A percentile compares a stretch with the other conserved stretches of the same genome.
These are phyloP conservation scores for Delitschia confertaspora DNA, from an alignment of 495 filamentous ascomycete genomes.

Conservation along the genomic window DNA sequence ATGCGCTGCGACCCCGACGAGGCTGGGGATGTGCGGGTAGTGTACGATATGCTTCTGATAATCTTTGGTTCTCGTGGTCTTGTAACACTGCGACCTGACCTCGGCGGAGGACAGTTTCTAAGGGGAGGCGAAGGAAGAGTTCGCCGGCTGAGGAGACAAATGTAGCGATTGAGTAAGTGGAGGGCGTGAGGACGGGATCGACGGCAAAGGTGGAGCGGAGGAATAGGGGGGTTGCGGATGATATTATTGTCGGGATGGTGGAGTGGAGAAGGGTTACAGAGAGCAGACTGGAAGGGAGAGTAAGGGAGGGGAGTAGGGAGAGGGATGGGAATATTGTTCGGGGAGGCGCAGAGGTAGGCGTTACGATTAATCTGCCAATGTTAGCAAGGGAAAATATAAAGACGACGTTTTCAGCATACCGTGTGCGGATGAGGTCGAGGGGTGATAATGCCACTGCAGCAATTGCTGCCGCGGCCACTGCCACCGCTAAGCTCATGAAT, in stretches of 20 bases:
- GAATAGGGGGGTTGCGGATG: constrained; percentile 68
- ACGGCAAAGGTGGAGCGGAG: constrained; percentile 64
- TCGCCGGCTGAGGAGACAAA: constrained; percentile 72
- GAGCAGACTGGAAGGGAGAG: constrained; percentile 60
- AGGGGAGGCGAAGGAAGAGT: constrained; percentile 71
- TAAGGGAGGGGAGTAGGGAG: constrained; percentile 64
- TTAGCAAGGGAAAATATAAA: constrained; percentile 1
- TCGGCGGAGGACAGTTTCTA: constrained; percentile 84
- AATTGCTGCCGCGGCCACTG: constrained; percentile 70
- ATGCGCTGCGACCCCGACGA: background rate
- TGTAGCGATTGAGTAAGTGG: constrained; percentile 63
- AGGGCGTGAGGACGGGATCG: constrained; percentile 73
- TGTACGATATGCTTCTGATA: constrained; percentile 8
- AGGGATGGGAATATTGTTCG: constrained; percentile 67
- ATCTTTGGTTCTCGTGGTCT: constrained; percentile 22
- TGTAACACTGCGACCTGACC: constrained; percentile 62
- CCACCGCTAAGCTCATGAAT: constrained; percentile 62
- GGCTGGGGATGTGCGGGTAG: background rate
- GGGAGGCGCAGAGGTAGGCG: constrained; percentile 60
- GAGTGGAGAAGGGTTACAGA: constrained; percentile 80
- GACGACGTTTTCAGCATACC: constrained; percentile 37
- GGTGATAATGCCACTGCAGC: constrained; percentile 74
- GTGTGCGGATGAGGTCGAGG: constrained; percentile 80
- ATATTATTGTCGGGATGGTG: constrained; percentile 69
- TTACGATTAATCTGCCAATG: constrained; percentile 58